These are phyloP conservation scores for Cicer yamashitae DNA, from an alignment of 306 rosid genomes.

Conservation along the genomic window DNA sequence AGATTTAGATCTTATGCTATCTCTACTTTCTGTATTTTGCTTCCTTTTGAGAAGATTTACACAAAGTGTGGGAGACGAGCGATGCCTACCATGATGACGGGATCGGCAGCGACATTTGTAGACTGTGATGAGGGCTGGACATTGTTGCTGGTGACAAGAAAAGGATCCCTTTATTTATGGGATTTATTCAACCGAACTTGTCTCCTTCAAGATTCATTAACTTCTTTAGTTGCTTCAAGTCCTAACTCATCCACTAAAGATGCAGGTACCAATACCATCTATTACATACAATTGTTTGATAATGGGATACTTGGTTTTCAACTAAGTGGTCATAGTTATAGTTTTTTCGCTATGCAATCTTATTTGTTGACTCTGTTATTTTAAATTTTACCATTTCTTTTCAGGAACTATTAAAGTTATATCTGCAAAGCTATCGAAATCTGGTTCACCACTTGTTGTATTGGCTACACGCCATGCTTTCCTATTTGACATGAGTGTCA, in stretches of 20 bases:
- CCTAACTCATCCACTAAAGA: constrained; percentile 67
- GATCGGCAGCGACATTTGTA: constrained; percentile 88
- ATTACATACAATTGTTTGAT: constrained; percentile 20
- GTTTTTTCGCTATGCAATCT: not conserved
- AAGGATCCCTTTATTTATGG: constrained; percentile 86
- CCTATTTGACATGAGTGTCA: constrained; percentile 86
- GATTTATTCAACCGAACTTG: constrained; percentile 77
- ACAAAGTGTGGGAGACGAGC: constrained; percentile 94
- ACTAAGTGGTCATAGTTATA: not conserved
- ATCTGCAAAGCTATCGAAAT: constrained; percentile 78
- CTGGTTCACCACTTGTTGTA: constrained; percentile 82
- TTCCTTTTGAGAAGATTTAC: constrained; percentile 68
- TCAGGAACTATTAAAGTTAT: constrained; percentile 80
- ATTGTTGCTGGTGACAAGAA: constrained; percentile 86
- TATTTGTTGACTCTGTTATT: constrained; percentile 19
- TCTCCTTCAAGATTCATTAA: constrained; percentile 80
- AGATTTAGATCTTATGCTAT: constrained; percentile 33
- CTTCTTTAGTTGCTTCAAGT: constrained; percentile 71
- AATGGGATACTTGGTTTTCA: constrained; percentile 16
- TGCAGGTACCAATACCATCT: constrained; percentile 67
- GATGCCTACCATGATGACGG: constrained; percentile 92
- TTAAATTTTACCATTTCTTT: constrained; percentile 35
- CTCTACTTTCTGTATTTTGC: constrained; percentile 30
- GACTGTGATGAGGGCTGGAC: constrained; percentile 94
- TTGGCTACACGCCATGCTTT: constrained; percentile 93